Base-by-base conservation (phyloP, 2,329 filamentous ascomycete species). In the Grosmannia huntii region DNA sequence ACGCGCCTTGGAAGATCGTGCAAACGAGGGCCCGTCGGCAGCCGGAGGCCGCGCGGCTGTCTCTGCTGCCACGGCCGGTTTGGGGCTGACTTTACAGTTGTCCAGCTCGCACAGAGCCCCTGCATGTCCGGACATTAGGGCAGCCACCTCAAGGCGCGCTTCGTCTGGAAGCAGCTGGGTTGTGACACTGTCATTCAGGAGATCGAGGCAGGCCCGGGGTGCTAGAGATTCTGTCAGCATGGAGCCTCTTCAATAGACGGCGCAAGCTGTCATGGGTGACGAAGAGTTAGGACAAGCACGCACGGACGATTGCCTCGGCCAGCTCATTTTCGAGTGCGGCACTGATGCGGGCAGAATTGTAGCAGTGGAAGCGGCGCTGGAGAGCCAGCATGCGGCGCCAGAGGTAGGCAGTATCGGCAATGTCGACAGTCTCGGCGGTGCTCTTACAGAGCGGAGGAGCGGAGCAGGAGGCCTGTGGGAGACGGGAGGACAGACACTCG, bases 341-440 rank as follows among this genome's bases (percentile, higher is more conserved):
- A 44, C 69, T 70, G 69, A 75, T 74, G 41, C 73, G 65, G 16
- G 73, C 72, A 23, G 72, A 75, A 57, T 73, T 74, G 65, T 75
- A 75, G 64, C 73, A 75, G 55, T 72, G 70, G 59, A 70, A 74
- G 14, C 63, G 66, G 25, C 67, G 67, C 65, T 75, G 73, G 9
- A 75, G 68, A 1, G 68, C 69, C 11, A 75, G 67, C 73, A 75
- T 75, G 56, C 71, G 70, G 46, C 64, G 65, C 73, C 73, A 75
- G 7, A 75, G 65, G n/a, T 64, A 63, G 54, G 68, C 67, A 3
- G 71, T 66, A 61, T 74, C 31, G 31, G 31, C 31, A 33, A 9
- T 33, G 9, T 1, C 31, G 54, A 67, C 67, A 3, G 71, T 66
- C 61, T 74, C 71, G 38, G 70, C 64, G 21, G 33, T 53, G 50